phyloP scores from a whole-genome alignment of 148 eudicot genomes.

The Nepenthes mirabilis region DNA sequence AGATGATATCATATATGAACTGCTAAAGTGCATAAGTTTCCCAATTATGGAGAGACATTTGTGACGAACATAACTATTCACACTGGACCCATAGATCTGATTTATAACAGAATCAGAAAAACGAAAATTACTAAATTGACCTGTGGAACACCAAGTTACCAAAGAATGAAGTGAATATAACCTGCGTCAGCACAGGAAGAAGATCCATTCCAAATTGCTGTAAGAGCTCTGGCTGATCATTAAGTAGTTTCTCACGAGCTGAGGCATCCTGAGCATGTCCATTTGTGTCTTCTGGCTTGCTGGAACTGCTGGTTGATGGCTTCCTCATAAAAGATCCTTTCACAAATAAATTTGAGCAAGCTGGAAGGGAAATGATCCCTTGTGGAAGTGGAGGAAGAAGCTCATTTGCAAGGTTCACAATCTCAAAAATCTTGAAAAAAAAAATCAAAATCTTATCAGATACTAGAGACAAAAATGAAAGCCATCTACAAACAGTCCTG shows the following conservation, averaged over 20 bases:
- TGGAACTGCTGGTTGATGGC: conserved; percentile 44
- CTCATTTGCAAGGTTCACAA: conserved; percentile 96
- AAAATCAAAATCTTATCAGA: conserved; percentile 1
- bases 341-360: conserved; percentile 40
- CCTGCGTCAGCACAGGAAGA: conserved; percentile 93
- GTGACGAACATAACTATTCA: conserved; percentile 94
- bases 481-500: not conserved
- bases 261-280: conserved; percentile 46
- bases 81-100: conserved; percentile 97
- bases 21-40: conserved; percentile 92
- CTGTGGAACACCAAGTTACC: not conserved
- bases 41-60: conserved; percentile 93
- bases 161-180: conserved; percentile 11
- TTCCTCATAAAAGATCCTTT: conserved; percentile 58
- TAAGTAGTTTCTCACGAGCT: conserved; percentile 60
- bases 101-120: conserved; percentile 3
- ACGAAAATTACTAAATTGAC: not conserved
- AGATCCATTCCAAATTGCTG: conserved; percentile 89
- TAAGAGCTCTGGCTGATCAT: conserved; percentile 88
- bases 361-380: conserved; percentile 81
- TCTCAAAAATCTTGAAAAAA: conserved; percentile 65
- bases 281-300: conserved; percentile 50
- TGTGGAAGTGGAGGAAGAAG: conserved; percentile 94
- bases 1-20: conserved; percentile 73
- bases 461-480: not conserved